Evolutionary conservation across 768 basidiomycete species (phyloP), one percentile per base, ranked within the genome.

Genomic region (Leccinum rimulosum): DNA sequence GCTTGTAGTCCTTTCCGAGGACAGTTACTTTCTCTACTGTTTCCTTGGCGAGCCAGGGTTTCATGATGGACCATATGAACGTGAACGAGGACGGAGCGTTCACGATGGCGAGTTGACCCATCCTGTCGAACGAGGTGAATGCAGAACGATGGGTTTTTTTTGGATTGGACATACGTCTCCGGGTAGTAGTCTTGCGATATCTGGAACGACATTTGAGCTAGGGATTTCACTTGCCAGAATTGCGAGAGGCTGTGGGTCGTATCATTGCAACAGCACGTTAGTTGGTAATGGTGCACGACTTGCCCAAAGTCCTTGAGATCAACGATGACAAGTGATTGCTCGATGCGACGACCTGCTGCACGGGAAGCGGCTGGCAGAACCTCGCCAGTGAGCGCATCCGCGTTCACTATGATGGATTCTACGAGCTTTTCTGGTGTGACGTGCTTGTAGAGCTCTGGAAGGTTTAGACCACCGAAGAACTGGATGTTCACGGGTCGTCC

Each of bases 161-260:
- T 12, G 6, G 17, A 27, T 22, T 47, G n/a, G 27, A 68, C 82
- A 55, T 67, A 90, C 88, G 86, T 85, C 68, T 91, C 89, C 1
- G 89, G 89, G 62, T 80, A 91, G 71, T 88, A 91, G 64, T 89
- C 87, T 70, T 91, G 89, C 2, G 88, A 89, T 56, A 91, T 77
- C 63, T 89, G 87, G 69, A 91, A 88, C 7, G 85, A 83, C 52
- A 71, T 74, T 52, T 83, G 77, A 25, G 80, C 80, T n/a, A 90
- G 75, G 48, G 79, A 74, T 68, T 86, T 88, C 76, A 89, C 84
- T 65, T 89, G 83, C 89, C 89, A 91, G 66, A 90, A 91, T 63
- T 88, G 84, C 40, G 77, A 72, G 50, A 89, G 69, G 14, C 88
- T 89, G 48, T 30, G 45, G 7, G n/a, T 38, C 22, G 40, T 35